phyloP scores from a whole-genome alignment of 2,329 filamentous ascomycete species.

The Fusarium poae region DNA sequence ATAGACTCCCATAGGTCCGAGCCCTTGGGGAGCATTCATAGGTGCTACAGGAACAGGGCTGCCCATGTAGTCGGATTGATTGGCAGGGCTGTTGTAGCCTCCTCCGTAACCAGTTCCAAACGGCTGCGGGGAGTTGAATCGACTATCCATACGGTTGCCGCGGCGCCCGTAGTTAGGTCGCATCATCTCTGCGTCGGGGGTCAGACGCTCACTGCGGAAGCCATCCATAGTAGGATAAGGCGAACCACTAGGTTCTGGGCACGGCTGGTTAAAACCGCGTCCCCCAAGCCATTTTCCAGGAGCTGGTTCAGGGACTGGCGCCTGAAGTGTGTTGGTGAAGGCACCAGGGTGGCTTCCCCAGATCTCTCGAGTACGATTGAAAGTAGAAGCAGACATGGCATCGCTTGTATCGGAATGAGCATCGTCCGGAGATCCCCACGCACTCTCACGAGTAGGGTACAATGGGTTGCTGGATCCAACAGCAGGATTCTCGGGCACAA shows the following conservation, averaged over 20 bases:
- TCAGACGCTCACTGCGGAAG: constrained; percentile 62
- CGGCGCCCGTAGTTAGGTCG: constrained; percentile 61
- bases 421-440: constrained; percentile 69
- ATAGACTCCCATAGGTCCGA: constrained; percentile 56
- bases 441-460: constrained; percentile 55
- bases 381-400: constrained; percentile 62
- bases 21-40: constrained; percentile 53
- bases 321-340: constrained; percentile 55
- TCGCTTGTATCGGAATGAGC: constrained; percentile 69
- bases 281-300: constrained; percentile 61
- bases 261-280: constrained; percentile 56
- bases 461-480: constrained; percentile 43
- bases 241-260: constrained; percentile 55
- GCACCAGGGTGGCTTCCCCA: constrained; percentile 65
- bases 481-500: constrained; percentile 57
- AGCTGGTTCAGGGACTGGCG: constrained; percentile 55
- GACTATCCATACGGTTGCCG: constrained; percentile 61
- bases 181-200: constrained; percentile 63
- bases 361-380: constrained; percentile 67
- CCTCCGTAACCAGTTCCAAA: constrained; percentile 55
- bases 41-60: constrained; percentile 52
- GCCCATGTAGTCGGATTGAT: constrained; percentile 56
- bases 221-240: constrained; percentile 56
- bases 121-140: constrained; percentile 55
- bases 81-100: constrained; percentile 52